These are phyloP conservation scores for Solanum bulbocastanum DNA, from an alignment of 257 asterid species.

Conservation along the genomic window DNA sequence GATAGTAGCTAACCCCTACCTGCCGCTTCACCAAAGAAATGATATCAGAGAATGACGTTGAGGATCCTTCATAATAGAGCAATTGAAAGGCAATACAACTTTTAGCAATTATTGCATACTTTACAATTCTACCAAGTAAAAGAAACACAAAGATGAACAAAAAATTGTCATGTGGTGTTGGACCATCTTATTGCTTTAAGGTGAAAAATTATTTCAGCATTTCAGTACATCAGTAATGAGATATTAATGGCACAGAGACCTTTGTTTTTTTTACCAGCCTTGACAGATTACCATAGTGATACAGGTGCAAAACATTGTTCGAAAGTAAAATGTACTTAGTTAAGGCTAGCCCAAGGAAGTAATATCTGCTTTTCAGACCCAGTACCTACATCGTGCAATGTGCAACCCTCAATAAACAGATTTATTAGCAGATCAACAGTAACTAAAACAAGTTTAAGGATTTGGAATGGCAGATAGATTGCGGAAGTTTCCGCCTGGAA, in stretches of 20 bases:
- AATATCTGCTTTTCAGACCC: not conserved
- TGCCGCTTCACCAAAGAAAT: not conserved
- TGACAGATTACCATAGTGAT: not conserved
- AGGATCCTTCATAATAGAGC: not conserved
- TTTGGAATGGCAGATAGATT: not conserved
- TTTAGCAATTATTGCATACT: not conserved
- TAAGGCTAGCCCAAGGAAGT: not conserved
- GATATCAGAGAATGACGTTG: not conserved
- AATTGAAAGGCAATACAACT: not conserved
- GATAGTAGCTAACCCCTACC: not conserved
- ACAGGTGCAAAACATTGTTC: not conserved
- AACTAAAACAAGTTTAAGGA: not conserved
- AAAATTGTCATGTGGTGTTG: not conserved
- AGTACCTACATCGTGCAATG: not conserved
- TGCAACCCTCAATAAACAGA: not conserved
- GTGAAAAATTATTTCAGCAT: not conserved
- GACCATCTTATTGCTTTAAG: not conserved
- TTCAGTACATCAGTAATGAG: not conserved
- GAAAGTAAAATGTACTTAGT: not conserved
- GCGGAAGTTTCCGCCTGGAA: not conserved
- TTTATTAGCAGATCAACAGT: not conserved
- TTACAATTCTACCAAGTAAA: not conserved
- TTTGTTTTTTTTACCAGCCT: not conserved
- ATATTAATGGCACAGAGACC: not conserved
- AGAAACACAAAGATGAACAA: not conserved